Percentiles rank a stretch among this genome's conserved stretches.
phyloP scores from a whole-genome alignment of 1,284 basidiomycete genomes.

The Ustilago xerochloae region DNA sequence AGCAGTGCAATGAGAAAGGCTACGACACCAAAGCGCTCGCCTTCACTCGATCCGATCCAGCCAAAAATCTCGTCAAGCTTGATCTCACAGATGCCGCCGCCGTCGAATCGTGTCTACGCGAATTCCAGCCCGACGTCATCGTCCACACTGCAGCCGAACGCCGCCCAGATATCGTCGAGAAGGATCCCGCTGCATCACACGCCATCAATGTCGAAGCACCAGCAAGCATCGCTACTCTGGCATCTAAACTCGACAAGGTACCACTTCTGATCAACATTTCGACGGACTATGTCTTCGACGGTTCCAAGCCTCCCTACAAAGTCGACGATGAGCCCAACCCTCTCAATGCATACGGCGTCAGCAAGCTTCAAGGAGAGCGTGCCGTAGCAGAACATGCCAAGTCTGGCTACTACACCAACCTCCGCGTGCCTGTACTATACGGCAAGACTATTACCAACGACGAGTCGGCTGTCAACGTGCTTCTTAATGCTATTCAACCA shows the following conservation, averaged over 20 bases:
- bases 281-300: slow-evolving; percentile 68
- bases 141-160: slow-evolving; percentile 72
- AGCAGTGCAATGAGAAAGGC: slow-evolving; percentile 28
- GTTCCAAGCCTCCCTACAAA: slow-evolving; percentile 70
- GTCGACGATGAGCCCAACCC: slow-evolving; percentile 70
- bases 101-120: slow-evolving; percentile 68
- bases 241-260: slow-evolving; percentile 51
- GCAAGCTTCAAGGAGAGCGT: slow-evolving; percentile 65
- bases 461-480: slow-evolving; percentile 66
- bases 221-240: slow-evolving; percentile 62
- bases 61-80: slow-evolving; percentile 67
- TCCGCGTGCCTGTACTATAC: slow-evolving; percentile 69
- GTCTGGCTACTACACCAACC: slow-evolving; percentile 61
- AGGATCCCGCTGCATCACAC: slow-evolving; percentile 70
- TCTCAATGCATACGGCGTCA: slow-evolving; percentile 70
- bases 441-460: slow-evolving; percentile 49
- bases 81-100: slow-evolving; percentile 70
- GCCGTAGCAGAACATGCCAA: slow-evolving; percentile 61
- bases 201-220: slow-evolving; percentile 71
- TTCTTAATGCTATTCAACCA: slow-evolving; percentile 54
- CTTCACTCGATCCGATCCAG: slow-evolving; percentile 69
- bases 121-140: slow-evolving; percentile 69
- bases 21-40: slow-evolving; percentile 65
- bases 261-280: slow-evolving; percentile 71
- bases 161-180: slow-evolving; percentile 66